Conservation (phyloP, 2,329 filamentous ascomycete species). For the Cladophialophora carrionii region DNA sequence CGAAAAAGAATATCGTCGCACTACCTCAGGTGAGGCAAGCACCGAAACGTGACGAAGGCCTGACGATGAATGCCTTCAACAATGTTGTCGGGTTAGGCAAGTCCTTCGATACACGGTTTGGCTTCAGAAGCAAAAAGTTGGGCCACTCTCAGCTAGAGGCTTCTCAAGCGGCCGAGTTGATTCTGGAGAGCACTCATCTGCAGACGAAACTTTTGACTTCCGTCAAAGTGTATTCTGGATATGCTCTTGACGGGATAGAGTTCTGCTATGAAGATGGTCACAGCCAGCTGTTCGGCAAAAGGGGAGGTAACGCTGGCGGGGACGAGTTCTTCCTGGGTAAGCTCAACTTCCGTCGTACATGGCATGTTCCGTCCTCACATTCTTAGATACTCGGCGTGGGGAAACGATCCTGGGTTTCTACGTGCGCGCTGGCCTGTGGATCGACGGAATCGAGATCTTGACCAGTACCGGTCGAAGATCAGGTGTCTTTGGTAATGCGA, state of each 20-base stretch:
- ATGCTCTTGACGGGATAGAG: constrained; percentile 80
- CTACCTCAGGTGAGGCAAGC: constrained; percentile 63
- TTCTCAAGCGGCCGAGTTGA: constrained; percentile 69
- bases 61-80: constrained; percentile 38
- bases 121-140: constrained; percentile 74
- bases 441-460: constrained; percentile 86
- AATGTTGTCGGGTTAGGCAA: constrained; percentile 34
- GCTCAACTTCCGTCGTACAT: constrained; percentile 40
- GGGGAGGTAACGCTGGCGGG: constrained; percentile 69
- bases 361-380: constrained; percentile 35
- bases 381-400: constrained; percentile 74
- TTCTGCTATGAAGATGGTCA: constrained; percentile 90
- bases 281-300: constrained; percentile 82
- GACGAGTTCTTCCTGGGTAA: constrained; percentile 77
- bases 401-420: constrained; percentile 88
- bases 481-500: constrained; percentile 77
- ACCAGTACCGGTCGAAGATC: constrained; percentile 88
- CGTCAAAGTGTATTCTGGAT: constrained; percentile 75
- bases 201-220: constrained; percentile 74
- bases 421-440: constrained; percentile 76
- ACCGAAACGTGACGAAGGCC: constrained; percentile 37
- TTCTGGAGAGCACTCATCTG: constrained; percentile 70
- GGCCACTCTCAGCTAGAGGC: constrained; percentile 73
- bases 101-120: constrained; percentile 56
- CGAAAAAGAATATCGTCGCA: constrained; percentile 73